Percentiles rank a stretch among this genome's conserved stretches.
Evolutionary conservation across 177 flowering plant genomes (phyloP).

Genomic region (Vitis hybrid): DNA sequence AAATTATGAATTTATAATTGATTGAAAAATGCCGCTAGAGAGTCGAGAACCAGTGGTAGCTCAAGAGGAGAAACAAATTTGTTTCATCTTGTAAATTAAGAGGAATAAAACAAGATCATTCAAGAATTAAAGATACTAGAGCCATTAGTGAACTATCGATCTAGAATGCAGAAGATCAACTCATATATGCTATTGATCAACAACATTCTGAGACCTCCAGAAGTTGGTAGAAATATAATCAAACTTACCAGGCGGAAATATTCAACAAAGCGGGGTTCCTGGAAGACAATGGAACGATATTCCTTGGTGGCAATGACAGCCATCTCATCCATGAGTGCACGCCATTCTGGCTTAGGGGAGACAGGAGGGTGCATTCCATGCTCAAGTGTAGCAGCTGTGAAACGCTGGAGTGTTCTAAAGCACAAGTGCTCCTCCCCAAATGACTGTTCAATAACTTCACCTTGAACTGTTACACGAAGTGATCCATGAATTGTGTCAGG

Average conservation of each 20-base stretch:
- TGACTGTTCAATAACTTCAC: constrained; percentile 87
- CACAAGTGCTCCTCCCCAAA: constrained; percentile 89
- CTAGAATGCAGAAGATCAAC: too few relatives aligned
- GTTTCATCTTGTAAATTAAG: too few relatives aligned
- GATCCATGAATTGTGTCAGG: constrained; percentile 86
- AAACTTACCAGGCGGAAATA: constrained; percentile 74
- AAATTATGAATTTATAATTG: too few relatives aligned
- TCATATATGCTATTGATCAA: too few relatives aligned
- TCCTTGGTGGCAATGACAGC: constrained; percentile 62
- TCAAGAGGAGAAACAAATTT: too few relatives aligned
- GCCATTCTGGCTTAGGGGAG: constrained; percentile 88
- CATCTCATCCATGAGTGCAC: constrained; percentile 61
- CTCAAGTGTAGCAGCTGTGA: constrained; percentile 85
- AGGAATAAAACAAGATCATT: too few relatives aligned
- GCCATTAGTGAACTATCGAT: too few relatives aligned
- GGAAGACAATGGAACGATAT: constrained; percentile 74
- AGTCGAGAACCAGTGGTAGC: too few relatives aligned
- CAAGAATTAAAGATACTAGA: too few relatives aligned
- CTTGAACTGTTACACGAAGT: constrained; percentile 84
- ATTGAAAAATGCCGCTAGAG: too few relatives aligned
- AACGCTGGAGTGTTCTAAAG: constrained; percentile 84
- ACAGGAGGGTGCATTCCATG: constrained; percentile 86
- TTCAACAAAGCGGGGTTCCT: constrained; percentile 84
- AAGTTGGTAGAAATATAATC: background rate
- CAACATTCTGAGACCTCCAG: background rate